phyloP scores from a whole-genome alignment of 139 green algal species.

The Micractinium sp. region DNA sequence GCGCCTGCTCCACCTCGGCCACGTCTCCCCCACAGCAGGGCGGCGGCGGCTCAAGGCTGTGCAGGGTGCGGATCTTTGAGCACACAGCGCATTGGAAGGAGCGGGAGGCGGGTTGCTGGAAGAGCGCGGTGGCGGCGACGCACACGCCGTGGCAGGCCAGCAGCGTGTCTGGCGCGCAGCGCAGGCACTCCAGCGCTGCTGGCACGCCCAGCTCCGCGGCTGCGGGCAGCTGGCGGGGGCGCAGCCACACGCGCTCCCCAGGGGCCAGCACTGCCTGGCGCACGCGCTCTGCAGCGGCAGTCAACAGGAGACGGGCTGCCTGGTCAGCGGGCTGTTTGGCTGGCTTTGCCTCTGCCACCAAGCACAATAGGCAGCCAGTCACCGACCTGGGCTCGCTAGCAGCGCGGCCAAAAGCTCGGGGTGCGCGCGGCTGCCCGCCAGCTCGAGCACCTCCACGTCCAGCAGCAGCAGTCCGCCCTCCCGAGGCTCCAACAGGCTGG shows the following conservation, averaged over 20 bases:
- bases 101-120: not conserved
- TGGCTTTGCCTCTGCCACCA: not conserved
- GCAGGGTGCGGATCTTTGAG: not conserved
- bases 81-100: not conserved
- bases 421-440: slow-evolving; percentile 8
- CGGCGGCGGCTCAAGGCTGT: not conserved
- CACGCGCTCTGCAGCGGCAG: not conserved
- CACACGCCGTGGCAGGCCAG: slow-evolving; percentile 1
- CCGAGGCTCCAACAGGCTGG: not conserved
- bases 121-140: not conserved
- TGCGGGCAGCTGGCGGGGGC: slow-evolving; percentile 1
- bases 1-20: slow-evolving; percentile 3
- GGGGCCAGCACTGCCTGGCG: not conserved
- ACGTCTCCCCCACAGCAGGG: slow-evolving; percentile 11
- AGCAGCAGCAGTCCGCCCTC: not conserved
- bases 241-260: slow-evolving; percentile 17
- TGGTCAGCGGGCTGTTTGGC: not conserved
- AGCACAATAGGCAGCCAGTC: not conserved
- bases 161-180: not conserved
- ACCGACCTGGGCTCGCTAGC: not conserved
- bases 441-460: not conserved
- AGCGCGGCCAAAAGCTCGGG: not conserved
- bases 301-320: not conserved
- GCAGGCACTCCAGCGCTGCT: not conserved
- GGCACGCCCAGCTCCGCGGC: not conserved